phyloP scores from a whole-genome alignment of 1,284 basidiomycete genomes.

The Vanrija pseudolonga region DNA sequence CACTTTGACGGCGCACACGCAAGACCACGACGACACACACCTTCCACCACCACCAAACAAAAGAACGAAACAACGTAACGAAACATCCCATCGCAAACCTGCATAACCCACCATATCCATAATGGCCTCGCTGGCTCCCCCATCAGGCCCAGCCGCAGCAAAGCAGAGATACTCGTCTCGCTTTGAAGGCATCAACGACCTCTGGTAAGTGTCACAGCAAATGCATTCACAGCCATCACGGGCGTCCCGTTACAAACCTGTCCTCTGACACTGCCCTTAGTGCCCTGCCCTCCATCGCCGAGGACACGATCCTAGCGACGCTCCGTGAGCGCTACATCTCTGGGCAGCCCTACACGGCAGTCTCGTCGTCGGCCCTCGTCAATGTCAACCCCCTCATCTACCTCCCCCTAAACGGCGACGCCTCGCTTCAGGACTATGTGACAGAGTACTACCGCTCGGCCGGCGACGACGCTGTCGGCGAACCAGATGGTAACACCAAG shows the following conservation, averaged over 20 bases:
- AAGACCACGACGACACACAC: not conserved
- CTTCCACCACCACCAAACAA: not conserved
- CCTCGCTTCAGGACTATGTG: slow-evolving; percentile 75
- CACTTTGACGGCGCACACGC: not conserved
- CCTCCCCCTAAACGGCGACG: slow-evolving; percentile 72
- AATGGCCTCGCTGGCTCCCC: slow-evolving; percentile 11
- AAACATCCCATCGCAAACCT: not conserved
- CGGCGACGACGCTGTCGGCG: slow-evolving; percentile 50
- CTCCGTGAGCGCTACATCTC: slow-evolving; percentile 80
- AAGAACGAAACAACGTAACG: no score
- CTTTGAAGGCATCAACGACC: slow-evolving; percentile 37
- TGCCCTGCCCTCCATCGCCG: slow-evolving; percentile 40
- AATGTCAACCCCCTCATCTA: slow-evolving; percentile 87
- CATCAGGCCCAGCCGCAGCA: slow-evolving; percentile 3
- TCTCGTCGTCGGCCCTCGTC: slow-evolving; percentile 69
- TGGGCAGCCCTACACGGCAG: slow-evolving; percentile 72
- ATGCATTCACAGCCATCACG: not conserved
- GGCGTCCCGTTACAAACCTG: not conserved
- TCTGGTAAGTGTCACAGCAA: slow-evolving; percentile 27
- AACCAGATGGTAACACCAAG: slow-evolving; percentile 18
- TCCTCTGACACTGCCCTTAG: slow-evolving; percentile 13
- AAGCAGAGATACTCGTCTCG: slow-evolving; percentile 23
- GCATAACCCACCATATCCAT: not conserved
- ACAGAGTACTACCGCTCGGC: slow-evolving; percentile 61
- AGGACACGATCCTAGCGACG: slow-evolving; percentile 56